Conservation (phyloP, 768 basidiomycete genomes). For the Tulasnella sp. region DNA sequence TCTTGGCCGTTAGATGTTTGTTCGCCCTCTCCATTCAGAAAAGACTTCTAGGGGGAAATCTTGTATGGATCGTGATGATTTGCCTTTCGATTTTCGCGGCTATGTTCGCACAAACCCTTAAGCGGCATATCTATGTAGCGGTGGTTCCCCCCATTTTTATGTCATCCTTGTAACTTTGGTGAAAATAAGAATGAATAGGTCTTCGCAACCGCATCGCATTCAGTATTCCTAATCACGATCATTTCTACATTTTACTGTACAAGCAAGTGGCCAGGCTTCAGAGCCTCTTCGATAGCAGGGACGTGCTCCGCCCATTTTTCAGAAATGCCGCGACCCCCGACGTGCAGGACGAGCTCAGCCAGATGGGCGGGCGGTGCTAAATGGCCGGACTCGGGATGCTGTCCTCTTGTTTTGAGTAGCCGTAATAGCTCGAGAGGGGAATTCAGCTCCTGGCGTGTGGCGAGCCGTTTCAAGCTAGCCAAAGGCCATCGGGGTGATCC, state of each 20-base stretch:
- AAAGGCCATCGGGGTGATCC: no score
- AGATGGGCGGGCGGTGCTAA: not conserved
- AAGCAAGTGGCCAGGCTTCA: not conserved
- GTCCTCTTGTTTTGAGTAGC: not conserved
- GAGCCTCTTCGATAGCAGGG: not conserved
- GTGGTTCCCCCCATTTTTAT: no score
- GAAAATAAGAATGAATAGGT: not conserved
- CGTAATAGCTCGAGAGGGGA: not conserved
- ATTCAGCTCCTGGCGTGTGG: not conserved
- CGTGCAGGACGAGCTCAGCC: not conserved
- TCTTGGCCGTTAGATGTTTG: not conserved
- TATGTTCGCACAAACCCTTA: not conserved
- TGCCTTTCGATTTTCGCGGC: not conserved
- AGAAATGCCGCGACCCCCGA: not conserved
- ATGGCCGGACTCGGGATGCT: not conserved
- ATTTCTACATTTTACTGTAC: no score
- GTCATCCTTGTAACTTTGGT: no score
- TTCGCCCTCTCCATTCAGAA: not conserved
- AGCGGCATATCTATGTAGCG: not conserved
- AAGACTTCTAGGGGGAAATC: not conserved
- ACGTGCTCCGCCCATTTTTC: not conserved
- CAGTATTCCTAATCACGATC: no score
- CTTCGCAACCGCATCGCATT: no score
- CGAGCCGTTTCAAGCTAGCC: not conserved
- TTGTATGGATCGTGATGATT: not conserved